Evolutionary conservation across 495 filamentous ascomycete genomes (phyloP).

Genomic region (Penicillium taxi): DNA sequence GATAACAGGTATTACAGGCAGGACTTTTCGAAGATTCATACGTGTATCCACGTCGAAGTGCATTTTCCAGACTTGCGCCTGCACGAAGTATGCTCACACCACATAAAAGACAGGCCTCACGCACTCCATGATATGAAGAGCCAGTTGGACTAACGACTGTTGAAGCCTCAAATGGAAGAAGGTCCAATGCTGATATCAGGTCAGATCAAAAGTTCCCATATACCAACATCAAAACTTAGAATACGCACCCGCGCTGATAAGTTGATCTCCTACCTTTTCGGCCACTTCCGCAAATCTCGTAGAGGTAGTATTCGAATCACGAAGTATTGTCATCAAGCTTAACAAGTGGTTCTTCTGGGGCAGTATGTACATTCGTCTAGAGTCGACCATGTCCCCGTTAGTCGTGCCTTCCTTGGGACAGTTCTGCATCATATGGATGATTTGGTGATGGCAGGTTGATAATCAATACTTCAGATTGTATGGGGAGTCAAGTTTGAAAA

Average conservation of each 20-base stretch:
- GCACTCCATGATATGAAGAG: conserved; percentile 3
- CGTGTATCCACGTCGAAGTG: conserved; percentile 8
- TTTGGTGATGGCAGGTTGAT: no score
- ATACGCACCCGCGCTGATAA: conserved; percentile 9
- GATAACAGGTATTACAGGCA: no score
- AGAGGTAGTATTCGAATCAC: conserved; percentile 4
- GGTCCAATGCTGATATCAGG: conserved; percentile 2
- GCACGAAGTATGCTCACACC: conserved; percentile 13
- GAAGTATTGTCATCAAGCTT: conserved; percentile 12
- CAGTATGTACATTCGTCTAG: conserved; percentile 1
- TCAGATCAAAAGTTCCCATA: background rate
- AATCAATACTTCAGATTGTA: no score
- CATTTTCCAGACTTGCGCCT: conserved; percentile 10
- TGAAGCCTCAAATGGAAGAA: conserved; percentile 1
- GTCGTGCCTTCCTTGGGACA: no score
- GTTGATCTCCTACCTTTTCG: conserved; percentile 7
- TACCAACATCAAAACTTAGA: background rate
- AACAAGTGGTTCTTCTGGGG: conserved; percentile 7
- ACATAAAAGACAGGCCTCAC: conserved; percentile 1
- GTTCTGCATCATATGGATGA: no score
- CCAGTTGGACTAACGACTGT: conserved; percentile 9
- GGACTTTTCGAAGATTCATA: no score
- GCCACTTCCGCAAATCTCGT: conserved; percentile 4
- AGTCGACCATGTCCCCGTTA: no score
- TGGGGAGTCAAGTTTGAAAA: no score